Evolutionary conservation across 768 basidiomycete genomes (phyloP).

Genomic region (Leccinum incarnatum): DNA sequence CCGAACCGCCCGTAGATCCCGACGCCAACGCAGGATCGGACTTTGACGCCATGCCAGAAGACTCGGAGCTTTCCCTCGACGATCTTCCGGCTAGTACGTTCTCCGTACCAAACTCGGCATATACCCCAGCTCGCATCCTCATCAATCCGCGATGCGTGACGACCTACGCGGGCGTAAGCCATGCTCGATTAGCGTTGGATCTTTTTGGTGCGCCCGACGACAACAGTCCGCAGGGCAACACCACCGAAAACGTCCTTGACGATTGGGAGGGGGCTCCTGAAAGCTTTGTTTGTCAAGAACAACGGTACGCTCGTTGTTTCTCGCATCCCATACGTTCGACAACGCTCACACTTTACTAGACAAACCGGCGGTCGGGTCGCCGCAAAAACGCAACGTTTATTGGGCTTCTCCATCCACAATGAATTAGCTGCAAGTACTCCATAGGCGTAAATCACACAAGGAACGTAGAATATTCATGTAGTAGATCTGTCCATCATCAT

Average conservation of each 20-base stretch:
- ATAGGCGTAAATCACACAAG: background rate
- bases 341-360: conserved; percentile 33
- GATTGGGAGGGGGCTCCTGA: conserved; percentile 98
- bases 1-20: conserved; percentile 43
- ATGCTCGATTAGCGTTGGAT: conserved; percentile 93
- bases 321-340: background rate
- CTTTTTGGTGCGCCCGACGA: conserved; percentile 80
- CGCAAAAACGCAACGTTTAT: conserved; percentile 80
- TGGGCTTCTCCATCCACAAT: conserved; percentile 80
- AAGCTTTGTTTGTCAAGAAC: conserved; percentile 97
- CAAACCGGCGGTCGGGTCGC: conserved; percentile 89
- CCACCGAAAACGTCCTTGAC: conserved; percentile 75
- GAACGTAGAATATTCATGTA: conserved; percentile 1
- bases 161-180: conserved; percentile 96
- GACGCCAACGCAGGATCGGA: conserved; percentile 87
- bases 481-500: background rate
- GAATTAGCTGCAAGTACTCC: conserved; percentile 43
- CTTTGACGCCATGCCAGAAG: conserved; percentile 81
- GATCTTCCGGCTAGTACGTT: conserved; percentile 37
- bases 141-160: conserved; percentile 97
- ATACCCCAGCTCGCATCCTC: conserved; percentile 85
- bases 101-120: conserved; percentile 83
- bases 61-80: conserved; percentile 43
- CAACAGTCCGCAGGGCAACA: conserved; percentile 47
- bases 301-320: conserved; percentile 48